Percentiles rank a stretch among this genome's conserved stretches.
These are phyloP conservation scores for Metschnikowia aberdeeniae DNA, from an alignment of 805 yeast species.

Conservation along the genomic window DNA sequence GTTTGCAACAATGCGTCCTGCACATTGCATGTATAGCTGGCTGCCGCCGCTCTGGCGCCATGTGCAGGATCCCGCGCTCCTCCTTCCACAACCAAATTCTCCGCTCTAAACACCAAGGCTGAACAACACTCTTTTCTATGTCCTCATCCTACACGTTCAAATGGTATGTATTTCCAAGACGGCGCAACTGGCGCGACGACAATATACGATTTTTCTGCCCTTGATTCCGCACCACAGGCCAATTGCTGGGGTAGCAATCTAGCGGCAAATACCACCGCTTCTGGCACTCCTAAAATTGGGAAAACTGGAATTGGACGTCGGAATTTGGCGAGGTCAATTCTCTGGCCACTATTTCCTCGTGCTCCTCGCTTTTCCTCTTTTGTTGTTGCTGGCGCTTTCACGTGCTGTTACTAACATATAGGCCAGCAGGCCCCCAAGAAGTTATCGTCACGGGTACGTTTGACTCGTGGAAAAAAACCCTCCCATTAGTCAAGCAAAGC, in stretches of 20 bases:
- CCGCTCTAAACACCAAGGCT: not conserved
- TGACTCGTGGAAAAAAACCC: conserved; percentile 53
- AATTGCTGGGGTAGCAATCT: too few species aligned
- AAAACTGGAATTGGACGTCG: too few species aligned
- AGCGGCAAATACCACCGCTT: too few species aligned
- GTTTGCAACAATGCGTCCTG: not conserved
- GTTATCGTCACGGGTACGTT: conserved; percentile 61
- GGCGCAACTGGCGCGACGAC: too few species aligned
- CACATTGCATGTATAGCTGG: not conserved
- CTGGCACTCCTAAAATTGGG: too few species aligned
- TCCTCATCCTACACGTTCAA: conserved; percentile 34
- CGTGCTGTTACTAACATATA: conserved; percentile 25
- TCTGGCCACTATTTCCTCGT: too few species aligned
- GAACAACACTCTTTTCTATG: conserved; percentile 18
- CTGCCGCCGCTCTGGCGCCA: not conserved
- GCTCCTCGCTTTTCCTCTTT: not conserved
- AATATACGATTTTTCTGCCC: too few species aligned
- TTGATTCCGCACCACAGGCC: too few species aligned
- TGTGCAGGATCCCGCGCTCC: conserved; percentile 2
- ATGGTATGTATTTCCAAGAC: conserved; percentile 29
- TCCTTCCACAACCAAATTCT: not conserved
- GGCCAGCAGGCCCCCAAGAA: conserved; percentile 45
- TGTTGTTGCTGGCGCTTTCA: not conserved
- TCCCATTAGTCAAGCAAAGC: conserved; percentile 55
- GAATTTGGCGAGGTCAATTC: too few species aligned